Conservation (phyloP, 2,329 filamentous ascomycete genomes). For the Hymenoscyphus repandus region DNA sequence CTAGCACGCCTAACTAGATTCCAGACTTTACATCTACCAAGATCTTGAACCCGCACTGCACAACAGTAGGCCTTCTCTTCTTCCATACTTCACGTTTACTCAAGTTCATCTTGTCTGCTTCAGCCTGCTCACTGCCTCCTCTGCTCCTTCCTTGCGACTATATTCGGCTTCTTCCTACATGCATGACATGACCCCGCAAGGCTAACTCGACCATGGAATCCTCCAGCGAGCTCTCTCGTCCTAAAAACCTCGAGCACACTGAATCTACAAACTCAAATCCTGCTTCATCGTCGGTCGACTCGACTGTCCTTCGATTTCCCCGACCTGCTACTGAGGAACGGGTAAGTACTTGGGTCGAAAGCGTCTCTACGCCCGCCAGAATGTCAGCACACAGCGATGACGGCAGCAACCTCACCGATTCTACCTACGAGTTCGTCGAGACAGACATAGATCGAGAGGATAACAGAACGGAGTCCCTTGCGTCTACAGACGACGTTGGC, state of each 20-base stretch:
- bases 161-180: conserved; percentile 9
- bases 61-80: conserved; percentile 14
- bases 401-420: conserved; percentile 28
- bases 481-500: conserved; percentile 32
- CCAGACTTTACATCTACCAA: not conserved
- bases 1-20: not conserved
- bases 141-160: not conserved
- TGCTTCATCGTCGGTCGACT: conserved; percentile 8
- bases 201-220: conserved; percentile 30
- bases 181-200: conserved; percentile 23
- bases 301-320: conserved; percentile 24
- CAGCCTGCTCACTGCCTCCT: conserved; percentile 8
- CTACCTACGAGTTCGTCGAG: conserved; percentile 33
- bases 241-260: conserved; percentile 6
- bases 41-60: not conserved
- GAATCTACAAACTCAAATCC: not conserved
- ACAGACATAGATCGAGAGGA: conserved; percentile 32
- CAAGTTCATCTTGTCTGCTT: conserved; percentile 2
- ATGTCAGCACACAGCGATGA: conserved; percentile 30
- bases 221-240: conserved; percentile 21
- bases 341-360: conserved; percentile 28
- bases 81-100: not conserved
- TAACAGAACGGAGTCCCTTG: conserved; percentile 31
- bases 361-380: conserved; percentile 16
- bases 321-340: conserved; percentile 24